phyloP scores from a whole-genome alignment of 495 filamentous ascomycete genomes.

The Neurospora pannonica region DNA sequence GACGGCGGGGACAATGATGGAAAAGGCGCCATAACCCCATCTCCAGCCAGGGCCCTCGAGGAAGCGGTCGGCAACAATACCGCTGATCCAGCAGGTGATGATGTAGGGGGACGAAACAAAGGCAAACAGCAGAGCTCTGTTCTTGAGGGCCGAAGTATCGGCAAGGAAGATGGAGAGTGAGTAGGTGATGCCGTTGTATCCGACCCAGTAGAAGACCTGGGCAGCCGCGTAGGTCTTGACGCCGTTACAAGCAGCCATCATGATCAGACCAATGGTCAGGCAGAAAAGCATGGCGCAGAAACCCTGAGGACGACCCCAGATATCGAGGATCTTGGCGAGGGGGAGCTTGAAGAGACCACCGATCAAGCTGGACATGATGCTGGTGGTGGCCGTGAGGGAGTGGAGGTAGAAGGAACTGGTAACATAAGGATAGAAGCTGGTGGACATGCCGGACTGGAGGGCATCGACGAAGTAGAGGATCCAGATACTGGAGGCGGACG shows the following conservation, averaged over 20 bases:
- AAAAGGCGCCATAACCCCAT: slow-evolving; percentile 56
- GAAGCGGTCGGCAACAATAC: slow-evolving; percentile 37
- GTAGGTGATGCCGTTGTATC: slow-evolving; percentile 49
- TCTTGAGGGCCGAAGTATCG: slow-evolving; percentile 54
- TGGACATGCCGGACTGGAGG: slow-evolving; percentile 34
- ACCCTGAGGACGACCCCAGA: slow-evolving; percentile 50
- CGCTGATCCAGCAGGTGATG: slow-evolving; percentile 46
- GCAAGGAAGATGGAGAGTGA: slow-evolving; percentile 54
- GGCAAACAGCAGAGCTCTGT: slow-evolving; percentile 53
- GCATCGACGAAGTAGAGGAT: slow-evolving; percentile 43
- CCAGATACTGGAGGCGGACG: slow-evolving; percentile 33
- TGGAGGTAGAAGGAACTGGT: slow-evolving; percentile 39
- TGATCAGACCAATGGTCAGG: slow-evolving; percentile 34
- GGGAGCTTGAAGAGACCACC: slow-evolving; percentile 53
- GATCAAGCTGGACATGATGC: slow-evolving; percentile 45
- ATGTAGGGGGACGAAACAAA: slow-evolving; percentile 59
- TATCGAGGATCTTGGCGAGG: slow-evolving; percentile 55
- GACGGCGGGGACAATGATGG: slow-evolving; percentile 47
- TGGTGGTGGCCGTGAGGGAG: slow-evolving; percentile 38
- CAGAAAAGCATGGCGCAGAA: slow-evolving; percentile 30
- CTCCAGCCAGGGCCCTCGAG: slow-evolving; percentile 42
- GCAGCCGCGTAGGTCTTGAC: slow-evolving; percentile 42
- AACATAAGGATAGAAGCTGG: slow-evolving; percentile 33
- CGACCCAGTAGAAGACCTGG: slow-evolving; percentile 45
- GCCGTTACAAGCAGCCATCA: slow-evolving; percentile 43